A percentile compares a stretch with the other conserved stretches of the same genome.
These are phyloP conservation scores for Leccinum insolens DNA, from an alignment of 1,284 basidiomycete genomes.

Conservation along the genomic window DNA sequence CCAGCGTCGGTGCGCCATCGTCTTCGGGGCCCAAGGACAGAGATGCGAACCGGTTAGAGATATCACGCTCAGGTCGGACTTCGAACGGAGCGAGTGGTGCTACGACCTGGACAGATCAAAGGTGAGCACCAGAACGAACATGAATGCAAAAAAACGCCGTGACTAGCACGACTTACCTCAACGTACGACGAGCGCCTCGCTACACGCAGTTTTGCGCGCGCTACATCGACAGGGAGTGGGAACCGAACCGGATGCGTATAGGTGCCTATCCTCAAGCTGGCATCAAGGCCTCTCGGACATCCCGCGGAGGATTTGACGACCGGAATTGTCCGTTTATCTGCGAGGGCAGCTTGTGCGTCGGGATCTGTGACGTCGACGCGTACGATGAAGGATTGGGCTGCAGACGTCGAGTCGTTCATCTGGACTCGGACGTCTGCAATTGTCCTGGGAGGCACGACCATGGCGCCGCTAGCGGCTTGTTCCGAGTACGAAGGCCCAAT, in stretches of 20 bases:
- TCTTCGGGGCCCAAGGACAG: slow-evolving; percentile 12
- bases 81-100: slow-evolving; percentile 28
- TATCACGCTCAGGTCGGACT: slow-evolving; percentile 20
- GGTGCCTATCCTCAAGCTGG: slow-evolving; percentile 16
- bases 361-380: slow-evolving; percentile 25
- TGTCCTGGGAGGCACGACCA: not conserved
- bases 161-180: slow-evolving; percentile 40
- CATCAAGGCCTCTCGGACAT: slow-evolving; percentile 5
- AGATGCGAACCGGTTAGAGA: slow-evolving; percentile 37
- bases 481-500: not conserved
- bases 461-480: not conserved
- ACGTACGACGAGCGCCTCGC: slow-evolving; percentile 54
- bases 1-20: slow-evolving; percentile 28
- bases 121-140: not conserved
- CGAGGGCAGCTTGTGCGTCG: slow-evolving; percentile 15
- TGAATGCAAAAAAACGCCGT: not conserved
- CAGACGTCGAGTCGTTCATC: slow-evolving; percentile 17
- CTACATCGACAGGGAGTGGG: slow-evolving; percentile 38
- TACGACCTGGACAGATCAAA: slow-evolving; percentile 28
- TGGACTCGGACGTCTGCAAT: slow-evolving; percentile 2
- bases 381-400: slow-evolving; percentile 15
- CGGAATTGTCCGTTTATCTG: slow-evolving; percentile 9
- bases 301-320: slow-evolving; percentile 5
- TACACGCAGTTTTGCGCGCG: slow-evolving; percentile 40
- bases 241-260: slow-evolving; percentile 16